These are phyloP conservation scores for Cairneyella variabilis DNA, from an alignment of 495 filamentous ascomycete genomes.

Conservation along the genomic window DNA sequence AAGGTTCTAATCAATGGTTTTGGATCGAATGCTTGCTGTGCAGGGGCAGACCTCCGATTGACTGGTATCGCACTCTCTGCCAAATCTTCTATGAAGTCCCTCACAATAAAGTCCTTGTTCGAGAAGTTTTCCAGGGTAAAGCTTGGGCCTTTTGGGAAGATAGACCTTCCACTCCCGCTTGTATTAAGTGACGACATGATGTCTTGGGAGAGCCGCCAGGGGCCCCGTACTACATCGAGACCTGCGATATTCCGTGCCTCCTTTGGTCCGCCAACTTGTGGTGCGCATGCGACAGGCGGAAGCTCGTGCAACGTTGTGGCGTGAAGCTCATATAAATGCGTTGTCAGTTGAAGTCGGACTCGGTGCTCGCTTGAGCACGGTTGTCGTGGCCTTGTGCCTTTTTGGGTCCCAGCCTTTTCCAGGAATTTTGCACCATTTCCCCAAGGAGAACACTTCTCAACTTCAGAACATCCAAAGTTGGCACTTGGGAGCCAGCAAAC, in stretches of 20 bases:
- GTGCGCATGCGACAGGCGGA: background rate
- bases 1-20: constrained; percentile 96
- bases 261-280: background rate
- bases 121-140: constrained; percentile 90
- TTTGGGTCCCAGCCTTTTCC: background rate
- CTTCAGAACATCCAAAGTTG: no score
- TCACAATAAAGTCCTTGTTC: constrained; percentile 90
- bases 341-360: no score
- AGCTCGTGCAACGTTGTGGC: background rate
- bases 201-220: background rate
- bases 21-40: constrained; percentile 83
- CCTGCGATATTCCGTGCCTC: constrained; percentile 1
- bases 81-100: constrained; percentile 92
- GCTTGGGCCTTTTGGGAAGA: constrained; percentile 73
- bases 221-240: constrained; percentile 19
- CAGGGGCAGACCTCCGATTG: constrained; percentile 66
- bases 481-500: no score
- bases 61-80: constrained; percentile 75
- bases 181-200: constrained; percentile 29
- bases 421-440: background rate
- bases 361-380: background rate
- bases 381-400: background rate
- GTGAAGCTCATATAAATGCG: no score
- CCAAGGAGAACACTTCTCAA: no score
- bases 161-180: constrained; percentile 47